Base-by-base conservation (phyloP, 495 filamentous ascomycete species). In the Opeltia flavorubescens region DNA sequence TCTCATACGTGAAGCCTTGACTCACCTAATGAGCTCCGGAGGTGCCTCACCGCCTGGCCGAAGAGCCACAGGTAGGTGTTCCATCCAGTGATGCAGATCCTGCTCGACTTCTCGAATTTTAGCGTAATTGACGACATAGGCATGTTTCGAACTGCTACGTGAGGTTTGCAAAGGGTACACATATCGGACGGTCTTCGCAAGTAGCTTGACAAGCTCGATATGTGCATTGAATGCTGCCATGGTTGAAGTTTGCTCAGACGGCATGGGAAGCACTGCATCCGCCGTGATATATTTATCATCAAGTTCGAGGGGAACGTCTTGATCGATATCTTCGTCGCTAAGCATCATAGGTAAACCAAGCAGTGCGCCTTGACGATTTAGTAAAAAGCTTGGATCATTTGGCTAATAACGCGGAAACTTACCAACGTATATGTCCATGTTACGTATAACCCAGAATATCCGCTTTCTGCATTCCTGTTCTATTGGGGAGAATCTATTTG, bases 381-480 rank as follows among this genome's bases (percentile, higher is more conserved):
- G 34, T 18, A 12, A n/a, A 17, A 2, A 1, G 20, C 7, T 3
- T 0, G 20, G 11, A 36, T 0, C 12, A 2, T 6, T 17, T 17
- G 5, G 20, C 15, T 12, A 12, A 36, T n/a, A 17, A 18, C 34
- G 12, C 20, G 15, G 34, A 23, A 21, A 41, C 38, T 41, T 5
- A 41, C 38, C 87, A 17, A 95, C 84, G 59, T 95, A 95, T 21
- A 80, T 88, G 53, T 95, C 89, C 81, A 95, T 84, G 55, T 91
- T 93, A 28, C 88, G 81, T 42, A 94, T 75, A 23, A 86, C 76
- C 76, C 91, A 95, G 56, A 95, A 96, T 36, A 89, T 74, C 18
- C 89, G 76, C 55, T 89, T 82, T 45, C 89, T 75, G 31, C 79
- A 70, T 62, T 96, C 85, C 43, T 80, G 73, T 58, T 96, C 87